These are phyloP conservation scores for Perkinsus marinus DNA, from an alignment of 169 alveolate species.

Conservation along the genomic window DNA sequence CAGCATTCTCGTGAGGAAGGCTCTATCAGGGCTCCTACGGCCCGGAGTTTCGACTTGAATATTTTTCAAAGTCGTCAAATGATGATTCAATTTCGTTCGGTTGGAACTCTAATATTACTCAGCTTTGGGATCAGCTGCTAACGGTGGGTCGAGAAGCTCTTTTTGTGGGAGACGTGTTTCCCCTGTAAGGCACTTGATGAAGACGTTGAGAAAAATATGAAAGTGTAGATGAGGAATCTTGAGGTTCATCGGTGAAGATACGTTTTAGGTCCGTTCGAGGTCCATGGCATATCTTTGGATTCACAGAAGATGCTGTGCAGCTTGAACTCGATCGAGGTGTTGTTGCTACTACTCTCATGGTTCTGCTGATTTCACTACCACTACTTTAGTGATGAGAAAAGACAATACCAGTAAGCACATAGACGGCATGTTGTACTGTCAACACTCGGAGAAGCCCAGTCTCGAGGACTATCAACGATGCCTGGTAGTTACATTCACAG, in stretches of 20 bases:
- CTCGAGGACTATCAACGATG: conserved; percentile 1
- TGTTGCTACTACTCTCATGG: neutral
- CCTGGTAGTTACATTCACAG: conserved; percentile 6
- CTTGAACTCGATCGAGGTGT: neutral
- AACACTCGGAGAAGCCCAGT: conserved; percentile 9
- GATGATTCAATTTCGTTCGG: conserved; percentile 23
- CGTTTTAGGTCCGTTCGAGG: neutral
- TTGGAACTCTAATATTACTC: conserved; percentile 26
- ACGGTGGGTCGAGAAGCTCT: conserved; percentile 17
- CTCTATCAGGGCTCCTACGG: conserved; percentile 14
- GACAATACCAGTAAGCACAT: neutral
- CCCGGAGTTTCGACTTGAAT: conserved; percentile 21
- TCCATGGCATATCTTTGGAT: conserved; percentile 28
- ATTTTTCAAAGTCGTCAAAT: conserved; percentile 13
- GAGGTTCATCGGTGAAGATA: no score
- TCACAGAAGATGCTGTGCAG: conserved; percentile 23
- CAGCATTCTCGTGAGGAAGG: neutral
- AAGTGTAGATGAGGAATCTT: no score
- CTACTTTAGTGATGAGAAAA: neutral
- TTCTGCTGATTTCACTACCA: neutral
- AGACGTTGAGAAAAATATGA: neutral
- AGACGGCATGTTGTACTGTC: conserved; percentile 21
- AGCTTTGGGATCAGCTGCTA: conserved; percentile 29
- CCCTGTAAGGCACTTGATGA: neutral
- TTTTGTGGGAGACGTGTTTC: no score